Evolutionary conservation across 129 eudicot species (phyloP), one percentile per base, ranked within the genome.

Genomic region (Arctium minus): DNA sequence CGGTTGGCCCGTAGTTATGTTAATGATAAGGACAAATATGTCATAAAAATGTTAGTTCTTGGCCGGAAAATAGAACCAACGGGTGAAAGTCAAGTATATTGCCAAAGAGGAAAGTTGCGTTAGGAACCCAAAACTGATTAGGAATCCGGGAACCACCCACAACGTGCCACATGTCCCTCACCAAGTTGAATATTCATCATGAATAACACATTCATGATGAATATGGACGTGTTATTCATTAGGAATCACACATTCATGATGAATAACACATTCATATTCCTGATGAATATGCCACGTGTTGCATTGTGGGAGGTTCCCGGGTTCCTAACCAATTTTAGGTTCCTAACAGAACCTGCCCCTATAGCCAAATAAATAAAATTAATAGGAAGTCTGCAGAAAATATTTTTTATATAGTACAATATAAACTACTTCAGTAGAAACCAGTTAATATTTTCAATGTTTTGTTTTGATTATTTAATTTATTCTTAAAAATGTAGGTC

Each of bases 401-500:
- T 60, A 17, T 17, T 60, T 46, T 60, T 60, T 17, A 2, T 0
- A 60, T 60, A 17, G 29, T 60, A 60, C 9, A 22, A 17, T 60
- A 60, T 60, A n/a, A 60, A 44, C 15, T 44, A 44, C 15, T 9
- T 9, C 0, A 10, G 15, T 46, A 46, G 56, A 46, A 46, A 60
- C 29, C 29, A 6, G 13, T 56, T 17, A 56, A 60, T n/a, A 60
- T 40, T 67, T 27, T 74, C 35, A 13, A 7, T 10, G 17, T 42
- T 31, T 80, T 30, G 50, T 65, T 68, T 75, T 68, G 71, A 27
- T 18, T 69, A 62, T 39, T 37, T 2, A 80, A 40, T 30, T 36
- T 42, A 4, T 75, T n/a, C 33, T 73, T 13, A 44, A 31, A 48
- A 73, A 64, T 15, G 17, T 70, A 94, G 95, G 98, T 90, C 18